A percentile compares a stretch with the other conserved stretches of the same genome.
These are phyloP conservation scores for Chlorella sp. DNA, from an alignment of 139 green algal genomes.

Conservation along the genomic window DNA sequence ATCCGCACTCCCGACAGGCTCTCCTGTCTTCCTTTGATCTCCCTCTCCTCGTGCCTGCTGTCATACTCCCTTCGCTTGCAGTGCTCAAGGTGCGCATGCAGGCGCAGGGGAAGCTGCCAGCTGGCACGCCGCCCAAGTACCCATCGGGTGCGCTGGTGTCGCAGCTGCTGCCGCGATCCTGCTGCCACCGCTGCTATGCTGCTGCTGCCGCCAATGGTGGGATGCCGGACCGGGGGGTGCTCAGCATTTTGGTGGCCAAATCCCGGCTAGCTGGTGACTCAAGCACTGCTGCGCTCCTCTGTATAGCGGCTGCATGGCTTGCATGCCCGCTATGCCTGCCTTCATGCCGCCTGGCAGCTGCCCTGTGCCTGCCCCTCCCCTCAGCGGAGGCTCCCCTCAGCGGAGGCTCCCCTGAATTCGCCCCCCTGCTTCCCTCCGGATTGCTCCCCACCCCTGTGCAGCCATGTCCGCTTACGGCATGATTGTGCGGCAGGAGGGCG, in stretches of 20 bases:
- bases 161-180: too few species aligned
- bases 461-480: constrained; percentile 91
- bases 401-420: too few species aligned
- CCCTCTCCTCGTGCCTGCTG: neutral
- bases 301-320: neutral
- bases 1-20: neutral
- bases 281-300: too few species aligned
- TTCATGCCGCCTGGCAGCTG: neutral
- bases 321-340: neutral
- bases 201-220: too few species aligned
- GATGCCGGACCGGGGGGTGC: too few species aligned
- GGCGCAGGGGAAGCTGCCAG: constrained; percentile 83
- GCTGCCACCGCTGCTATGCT: too few species aligned
- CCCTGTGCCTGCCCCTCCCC: neutral
- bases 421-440: neutral
- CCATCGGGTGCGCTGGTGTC: constrained; percentile 44
- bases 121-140: constrained; percentile 82
- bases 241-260: too few species aligned
- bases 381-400: too few species aligned
- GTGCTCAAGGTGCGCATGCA: constrained; percentile 99
- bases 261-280: too few species aligned
- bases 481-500: constrained; percentile 87
- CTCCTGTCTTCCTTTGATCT: neutral
- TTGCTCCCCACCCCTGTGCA: neutral
- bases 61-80: neutral